Base-by-base conservation (phyloP, 805 yeast species). In the Cyberlindnera meyerae region DNA sequence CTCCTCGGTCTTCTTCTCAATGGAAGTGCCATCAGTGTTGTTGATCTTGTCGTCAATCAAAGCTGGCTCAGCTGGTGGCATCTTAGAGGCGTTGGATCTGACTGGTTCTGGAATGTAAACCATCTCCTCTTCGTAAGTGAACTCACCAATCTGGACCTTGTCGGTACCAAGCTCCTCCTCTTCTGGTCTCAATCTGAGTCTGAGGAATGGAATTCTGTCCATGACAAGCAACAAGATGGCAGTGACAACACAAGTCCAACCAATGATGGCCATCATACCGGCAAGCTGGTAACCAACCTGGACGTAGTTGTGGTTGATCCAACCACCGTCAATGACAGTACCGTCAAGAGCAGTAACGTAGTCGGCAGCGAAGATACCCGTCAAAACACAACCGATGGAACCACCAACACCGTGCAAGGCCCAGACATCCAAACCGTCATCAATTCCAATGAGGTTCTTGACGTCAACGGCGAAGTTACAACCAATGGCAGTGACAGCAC, bases 361-460 rank as follows among this genome's bases (percentile, higher is more conserved):
- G 65, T 84, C 85, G 34, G 94, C 86, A 18, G 97, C 95, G 60
- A 90, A 90, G 46, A 90, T 69, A 57, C 96, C 97, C 17, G 97
- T 90, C 61, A 88, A 60, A 16, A 82, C 66, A 18, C 86, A 77
- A 36, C 97, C 97, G 46, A 74, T 66, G 52, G 82, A 74, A 37
- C 96, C 97, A 61, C 97, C 97, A 45, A 89, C 80, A 52, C 96
- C 96, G 63, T 90, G 97, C 37, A 89, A 67, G 24, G 96, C 85
- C 65, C 84, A 90, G 33, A 88, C 95, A 61, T 89, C 97, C 71
- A 89, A 72, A 66, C 96, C 96, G 60, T 90, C 97, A 61, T 90
- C 97, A 47, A 90, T 82, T 39, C 72, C 73, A 44, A 90, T 58
- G 41, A 75, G 37, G 48, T 70, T 65, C 68, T 89, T 88, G 51